Conservation (phyloP, 2,329 filamentous ascomycete genomes). For the Fusarium sulawesiense region DNA sequence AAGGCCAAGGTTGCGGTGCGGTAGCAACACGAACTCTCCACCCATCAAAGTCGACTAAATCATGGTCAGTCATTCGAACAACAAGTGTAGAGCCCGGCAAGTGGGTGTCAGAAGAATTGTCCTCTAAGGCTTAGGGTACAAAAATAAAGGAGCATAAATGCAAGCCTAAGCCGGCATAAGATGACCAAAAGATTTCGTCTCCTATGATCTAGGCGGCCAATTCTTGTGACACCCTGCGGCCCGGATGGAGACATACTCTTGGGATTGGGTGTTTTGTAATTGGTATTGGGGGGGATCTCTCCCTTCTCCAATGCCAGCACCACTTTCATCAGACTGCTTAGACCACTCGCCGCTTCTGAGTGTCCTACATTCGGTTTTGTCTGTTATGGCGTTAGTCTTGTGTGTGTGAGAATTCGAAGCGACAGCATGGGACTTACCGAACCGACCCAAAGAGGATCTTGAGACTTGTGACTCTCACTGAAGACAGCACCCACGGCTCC, state of each 20-base stretch:
- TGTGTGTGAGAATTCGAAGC: background rate
- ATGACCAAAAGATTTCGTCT: too few species aligned
- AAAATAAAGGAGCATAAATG: too few species aligned
- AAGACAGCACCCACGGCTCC: conserved; percentile 51
- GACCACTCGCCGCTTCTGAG: conserved; percentile 46
- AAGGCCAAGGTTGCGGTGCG: conserved; percentile 38
- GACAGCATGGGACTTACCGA: conserved; percentile 53
- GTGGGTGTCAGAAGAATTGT: too few species aligned
- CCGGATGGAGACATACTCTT: background rate
- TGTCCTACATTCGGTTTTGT: conserved; percentile 47
- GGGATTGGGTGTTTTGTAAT: conserved; percentile 37
- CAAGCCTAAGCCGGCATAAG: too few species aligned
- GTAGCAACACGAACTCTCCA: conserved; percentile 43
- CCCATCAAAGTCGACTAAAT: conserved; percentile 38
- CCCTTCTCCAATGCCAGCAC: conserved; percentile 44
- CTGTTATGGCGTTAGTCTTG: conserved; percentile 41
- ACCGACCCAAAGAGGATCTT: conserved; percentile 54
- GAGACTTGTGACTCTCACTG: conserved; percentile 30
- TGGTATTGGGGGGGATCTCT: conserved; percentile 44
- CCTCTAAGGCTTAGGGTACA: too few species aligned
- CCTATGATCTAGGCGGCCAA: too few species aligned
- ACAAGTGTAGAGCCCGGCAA: too few species aligned
- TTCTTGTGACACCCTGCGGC: too few species aligned
- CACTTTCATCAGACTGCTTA: conserved; percentile 46
- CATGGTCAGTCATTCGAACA: conserved; percentile 3